These are phyloP conservation scores for Cronartium quercuum DNA, from an alignment of 1,284 basidiomycete species.

Conservation along the genomic window DNA sequence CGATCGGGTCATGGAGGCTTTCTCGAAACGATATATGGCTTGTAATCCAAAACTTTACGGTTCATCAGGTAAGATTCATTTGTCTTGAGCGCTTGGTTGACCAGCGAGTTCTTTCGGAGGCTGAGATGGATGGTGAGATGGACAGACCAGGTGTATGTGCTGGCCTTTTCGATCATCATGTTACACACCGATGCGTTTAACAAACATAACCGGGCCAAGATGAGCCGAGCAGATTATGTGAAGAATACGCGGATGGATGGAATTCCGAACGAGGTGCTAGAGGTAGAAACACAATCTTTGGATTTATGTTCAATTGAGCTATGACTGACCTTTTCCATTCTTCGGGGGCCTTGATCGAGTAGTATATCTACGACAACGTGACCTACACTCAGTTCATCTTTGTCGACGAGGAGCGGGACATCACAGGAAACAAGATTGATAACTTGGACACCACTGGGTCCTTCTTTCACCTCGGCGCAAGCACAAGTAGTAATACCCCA, in stretches of 20 bases:
- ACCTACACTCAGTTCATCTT: constrained; percentile 92
- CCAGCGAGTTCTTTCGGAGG: background rate
- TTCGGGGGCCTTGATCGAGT: background rate
- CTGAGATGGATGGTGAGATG: background rate
- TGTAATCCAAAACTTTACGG: constrained; percentile 79
- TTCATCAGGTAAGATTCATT: constrained; percentile 59
- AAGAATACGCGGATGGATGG: constrained; percentile 61
- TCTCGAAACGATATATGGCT: constrained; percentile 72
- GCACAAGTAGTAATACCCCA: background rate
- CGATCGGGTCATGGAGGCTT: constrained; percentile 92
- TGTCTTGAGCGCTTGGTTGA: background rate
- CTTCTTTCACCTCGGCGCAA: constrained; percentile 3
- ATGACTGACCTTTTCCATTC: background rate
- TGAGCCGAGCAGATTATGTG: constrained; percentile 82
- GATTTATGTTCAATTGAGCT: background rate
- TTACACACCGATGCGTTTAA: constrained; percentile 98
- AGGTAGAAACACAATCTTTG: constrained; percentile 4
- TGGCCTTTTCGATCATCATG: constrained; percentile 98
- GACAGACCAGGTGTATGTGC: constrained; percentile 85
- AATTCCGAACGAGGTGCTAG: constrained; percentile 29
- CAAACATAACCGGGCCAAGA: constrained; percentile 93
- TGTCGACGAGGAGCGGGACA: constrained; percentile 62
- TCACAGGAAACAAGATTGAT: constrained; percentile 9
- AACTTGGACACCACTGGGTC: background rate
- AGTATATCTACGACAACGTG: constrained; percentile 96